Evolutionary conservation across 2,329 filamentous ascomycete species (phyloP).

Genomic region (Davidsoniella eucalypti): DNA sequence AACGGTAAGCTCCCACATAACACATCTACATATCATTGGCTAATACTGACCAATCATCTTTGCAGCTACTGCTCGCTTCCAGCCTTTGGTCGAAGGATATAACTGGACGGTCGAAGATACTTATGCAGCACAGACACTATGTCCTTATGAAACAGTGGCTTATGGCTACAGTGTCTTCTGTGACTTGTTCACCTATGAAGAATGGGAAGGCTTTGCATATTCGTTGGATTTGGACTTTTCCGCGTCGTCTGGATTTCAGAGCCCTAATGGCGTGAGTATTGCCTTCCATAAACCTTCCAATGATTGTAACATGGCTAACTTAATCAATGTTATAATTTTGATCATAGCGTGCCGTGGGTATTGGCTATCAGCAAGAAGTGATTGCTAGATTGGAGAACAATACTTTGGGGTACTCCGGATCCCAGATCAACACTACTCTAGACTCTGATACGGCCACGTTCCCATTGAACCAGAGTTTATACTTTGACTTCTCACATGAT

Average conservation of each 20-base stretch:
- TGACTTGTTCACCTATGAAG: conserved; percentile 55
- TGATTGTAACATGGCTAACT: neutral
- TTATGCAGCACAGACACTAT: conserved; percentile 54
- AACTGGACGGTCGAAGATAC: conserved; percentile 49
- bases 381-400: conserved; percentile 55
- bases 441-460: conserved; percentile 53
- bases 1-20: conserved; percentile 26
- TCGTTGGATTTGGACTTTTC: conserved; percentile 50
- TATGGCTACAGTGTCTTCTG: conserved; percentile 63
- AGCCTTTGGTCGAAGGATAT: conserved; percentile 35
- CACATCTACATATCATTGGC: neutral
- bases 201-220: conserved; percentile 61
- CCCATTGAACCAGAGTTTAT: conserved; percentile 55
- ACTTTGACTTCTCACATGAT: conserved; percentile 67
- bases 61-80: conserved; percentile 41
- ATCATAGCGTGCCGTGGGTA: conserved; percentile 46
- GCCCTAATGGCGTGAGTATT: conserved; percentile 39
- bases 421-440: conserved; percentile 52
- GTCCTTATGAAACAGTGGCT: conserved; percentile 63
- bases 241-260: conserved; percentile 44
- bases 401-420: conserved; percentile 39
- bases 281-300: neutral
- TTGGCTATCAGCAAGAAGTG: conserved; percentile 58
- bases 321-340: neutral
- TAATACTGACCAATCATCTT: neutral